A percentile compares a stretch with the other conserved stretches of the same genome.
Conservation (phyloP, 441 rosid species). For the Erodium texanum region DNA sequence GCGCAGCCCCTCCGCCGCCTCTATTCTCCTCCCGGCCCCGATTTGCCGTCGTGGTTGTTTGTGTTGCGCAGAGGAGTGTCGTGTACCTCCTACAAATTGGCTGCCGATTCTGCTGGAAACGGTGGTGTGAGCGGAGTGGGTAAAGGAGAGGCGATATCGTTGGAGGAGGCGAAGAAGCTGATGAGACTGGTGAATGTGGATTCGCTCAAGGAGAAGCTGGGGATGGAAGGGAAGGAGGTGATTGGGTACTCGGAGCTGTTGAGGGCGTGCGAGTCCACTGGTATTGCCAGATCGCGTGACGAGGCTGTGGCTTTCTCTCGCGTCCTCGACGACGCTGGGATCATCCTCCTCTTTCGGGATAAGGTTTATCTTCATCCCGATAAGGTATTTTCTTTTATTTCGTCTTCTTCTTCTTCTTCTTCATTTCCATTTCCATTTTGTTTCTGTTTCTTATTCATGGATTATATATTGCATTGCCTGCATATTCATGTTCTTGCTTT, state of each 20-base stretch:
- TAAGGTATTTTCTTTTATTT: slow-evolving; percentile 40
- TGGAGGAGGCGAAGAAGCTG: slow-evolving; percentile 61
- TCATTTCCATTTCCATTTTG: no score
- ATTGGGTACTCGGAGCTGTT: slow-evolving; percentile 47
- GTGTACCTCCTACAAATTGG: not conserved
- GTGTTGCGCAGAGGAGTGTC: not conserved
- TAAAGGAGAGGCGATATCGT: slow-evolving; percentile 27
- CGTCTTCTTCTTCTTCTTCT: no score
- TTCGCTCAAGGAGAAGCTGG: slow-evolving; percentile 53
- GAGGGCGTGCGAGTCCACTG: slow-evolving; percentile 50
- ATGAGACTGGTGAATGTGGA: slow-evolving; percentile 82
- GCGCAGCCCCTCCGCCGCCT: slow-evolving; percentile 4
- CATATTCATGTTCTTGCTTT: no score
- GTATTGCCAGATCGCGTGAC: slow-evolving; percentile 55
- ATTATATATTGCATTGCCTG: no score
- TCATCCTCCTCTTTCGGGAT: slow-evolving; percentile 70
- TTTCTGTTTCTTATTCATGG: no score
- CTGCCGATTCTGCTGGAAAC: not conserved
- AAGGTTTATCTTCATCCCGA: slow-evolving; percentile 82
- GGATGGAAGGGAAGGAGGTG: slow-evolving; percentile 58
- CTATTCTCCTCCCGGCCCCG: not conserved
- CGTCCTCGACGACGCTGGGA: slow-evolving; percentile 85
- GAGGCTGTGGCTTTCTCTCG: slow-evolving; percentile 76
- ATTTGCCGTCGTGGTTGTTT: not conserved
- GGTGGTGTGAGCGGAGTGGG: not conserved